Conservation (phyloP, 2,329 filamentous ascomycete species). For the Exophiala phaeomuriformis region DNA sequence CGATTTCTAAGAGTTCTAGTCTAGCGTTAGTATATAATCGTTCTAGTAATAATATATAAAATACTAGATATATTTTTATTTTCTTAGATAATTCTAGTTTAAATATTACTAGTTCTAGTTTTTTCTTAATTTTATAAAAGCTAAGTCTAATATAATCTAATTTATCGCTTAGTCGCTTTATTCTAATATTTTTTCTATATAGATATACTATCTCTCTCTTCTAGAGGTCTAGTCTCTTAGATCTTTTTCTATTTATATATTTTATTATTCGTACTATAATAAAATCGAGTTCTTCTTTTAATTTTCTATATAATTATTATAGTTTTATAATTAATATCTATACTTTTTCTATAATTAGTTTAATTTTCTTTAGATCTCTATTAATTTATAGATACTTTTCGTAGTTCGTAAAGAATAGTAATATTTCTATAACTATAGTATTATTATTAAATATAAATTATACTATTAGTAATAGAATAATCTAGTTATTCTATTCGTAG, state of each 20-base stretch:
- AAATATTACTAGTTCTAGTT: constrained; percentile 10
- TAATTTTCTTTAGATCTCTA: background rate
- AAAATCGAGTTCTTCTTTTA: constrained; percentile 5
- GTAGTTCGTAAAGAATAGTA: constrained; percentile 12
- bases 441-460: constrained; percentile 2
- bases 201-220: constrained; percentile 9
- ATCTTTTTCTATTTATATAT: constrained; percentile 7
- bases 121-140: constrained; percentile 12
- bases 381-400: background rate
- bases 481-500: constrained; percentile 17
- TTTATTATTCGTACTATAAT: constrained; percentile 4
- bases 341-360: background rate
- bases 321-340: constrained; percentile 1
- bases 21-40: too few species aligned
- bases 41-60: constrained; percentile 13
- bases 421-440: constrained; percentile 2
- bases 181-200: constrained; percentile 16
- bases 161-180: constrained; percentile 13
- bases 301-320: constrained; percentile 1
- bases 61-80: constrained; percentile 12
- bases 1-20: too few species aligned
- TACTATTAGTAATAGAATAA: constrained; percentile 1
- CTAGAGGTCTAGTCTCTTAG: constrained; percentile 4
- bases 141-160: constrained; percentile 12
- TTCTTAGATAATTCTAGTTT: constrained; percentile 7